Percentiles rank a stretch among this genome's conserved stretches.
These are phyloP conservation scores for Coemansia sp. DNA, from an alignment of 192 early-diverging fungal genomes.

Conservation along the genomic window DNA sequence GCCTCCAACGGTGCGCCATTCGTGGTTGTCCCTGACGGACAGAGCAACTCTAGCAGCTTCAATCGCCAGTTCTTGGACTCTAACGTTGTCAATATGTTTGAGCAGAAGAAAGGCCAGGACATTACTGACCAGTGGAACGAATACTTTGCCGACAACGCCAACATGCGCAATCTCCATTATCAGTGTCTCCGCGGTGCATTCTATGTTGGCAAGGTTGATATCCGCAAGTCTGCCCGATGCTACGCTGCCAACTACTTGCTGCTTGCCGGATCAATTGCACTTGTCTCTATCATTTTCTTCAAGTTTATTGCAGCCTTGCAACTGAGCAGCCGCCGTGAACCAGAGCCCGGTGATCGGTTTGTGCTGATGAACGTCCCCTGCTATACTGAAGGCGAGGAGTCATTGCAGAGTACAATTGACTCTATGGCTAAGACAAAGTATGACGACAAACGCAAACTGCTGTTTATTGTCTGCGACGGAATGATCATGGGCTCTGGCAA, in stretches of 20 bases:
- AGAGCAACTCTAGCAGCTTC: conserved; percentile 40
- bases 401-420: conserved; percentile 86
- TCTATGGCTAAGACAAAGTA: conserved; percentile 87
- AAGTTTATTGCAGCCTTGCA: conserved; percentile 93
- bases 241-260: conserved; percentile 80
- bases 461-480: conserved; percentile 94
- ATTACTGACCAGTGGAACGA: conserved; percentile 60
- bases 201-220: conserved; percentile 82
- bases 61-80: conserved; percentile 62
- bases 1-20: conserved; percentile 52
- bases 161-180: conserved; percentile 55
- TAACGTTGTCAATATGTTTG: conserved; percentile 64
- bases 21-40: conserved; percentile 49
- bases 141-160: conserved; percentile 46
- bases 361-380: conserved; percentile 92
- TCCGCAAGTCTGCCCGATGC: conserved; percentile 71
- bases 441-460: conserved; percentile 94
- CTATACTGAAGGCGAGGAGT: conserved; percentile 95
- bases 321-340: conserved; percentile 69
- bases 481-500: conserved; percentile 96
- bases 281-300: conserved; percentile 83
- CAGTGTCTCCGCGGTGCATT: conserved; percentile 80
- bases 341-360: conserved; percentile 88
- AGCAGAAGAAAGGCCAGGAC: conserved; percentile 61
- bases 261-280: conserved; percentile 71